Evolutionary conservation across 1,284 basidiomycete species (phyloP).

Genomic region (Macrocystidia cucumis): DNA sequence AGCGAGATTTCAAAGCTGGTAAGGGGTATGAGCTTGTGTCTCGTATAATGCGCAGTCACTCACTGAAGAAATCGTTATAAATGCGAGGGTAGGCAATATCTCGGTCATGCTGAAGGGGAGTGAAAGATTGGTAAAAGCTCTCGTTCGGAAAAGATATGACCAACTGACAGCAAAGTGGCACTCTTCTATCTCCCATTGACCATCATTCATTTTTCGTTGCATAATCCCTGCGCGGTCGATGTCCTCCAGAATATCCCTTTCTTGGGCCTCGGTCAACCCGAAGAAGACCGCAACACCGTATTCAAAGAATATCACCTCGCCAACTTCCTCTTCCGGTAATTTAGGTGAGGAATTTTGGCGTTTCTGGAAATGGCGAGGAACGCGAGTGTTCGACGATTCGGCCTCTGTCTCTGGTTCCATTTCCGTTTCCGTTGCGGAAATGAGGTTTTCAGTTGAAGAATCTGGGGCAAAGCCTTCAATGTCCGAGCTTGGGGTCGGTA

Average conservation of each 20-base stretch:
- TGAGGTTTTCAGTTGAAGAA: constrained; percentile 10
- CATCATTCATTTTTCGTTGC: constrained; percentile 50
- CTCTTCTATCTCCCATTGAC: constrained; percentile 85
- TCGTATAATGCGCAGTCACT: constrained; percentile 17
- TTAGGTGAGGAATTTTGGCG: constrained; percentile 9
- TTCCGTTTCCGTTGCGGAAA: constrained; percentile 10
- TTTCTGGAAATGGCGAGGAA: constrained; percentile 7
- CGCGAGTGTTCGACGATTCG: not conserved
- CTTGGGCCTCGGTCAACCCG: constrained; percentile 71
- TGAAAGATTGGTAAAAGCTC: constrained; percentile 7
- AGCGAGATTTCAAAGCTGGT: constrained; percentile 81
- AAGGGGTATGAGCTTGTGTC: not conserved
- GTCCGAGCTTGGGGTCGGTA: constrained; percentile 9
- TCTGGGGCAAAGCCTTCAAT: constrained; percentile 1
- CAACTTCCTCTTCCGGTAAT: constrained; percentile 42
- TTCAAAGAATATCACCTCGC: constrained; percentile 82
- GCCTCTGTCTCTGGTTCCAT: constrained; percentile 2
- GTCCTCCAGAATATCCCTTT: constrained; percentile 77
- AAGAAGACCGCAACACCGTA: constrained; percentile 88
- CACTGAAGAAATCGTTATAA: constrained; percentile 90
- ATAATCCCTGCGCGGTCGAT: constrained; percentile 66
- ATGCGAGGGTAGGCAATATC: constrained; percentile 81
- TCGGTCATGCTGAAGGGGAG: constrained; percentile 65
- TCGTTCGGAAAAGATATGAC: not conserved
- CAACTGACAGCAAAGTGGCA: constrained; percentile 74